Percentiles rank a stretch among this genome's conserved stretches.
Evolutionary conservation across 2,329 filamentous ascomycete species (phyloP).

Genomic region (Alternaria rosae): DNA sequence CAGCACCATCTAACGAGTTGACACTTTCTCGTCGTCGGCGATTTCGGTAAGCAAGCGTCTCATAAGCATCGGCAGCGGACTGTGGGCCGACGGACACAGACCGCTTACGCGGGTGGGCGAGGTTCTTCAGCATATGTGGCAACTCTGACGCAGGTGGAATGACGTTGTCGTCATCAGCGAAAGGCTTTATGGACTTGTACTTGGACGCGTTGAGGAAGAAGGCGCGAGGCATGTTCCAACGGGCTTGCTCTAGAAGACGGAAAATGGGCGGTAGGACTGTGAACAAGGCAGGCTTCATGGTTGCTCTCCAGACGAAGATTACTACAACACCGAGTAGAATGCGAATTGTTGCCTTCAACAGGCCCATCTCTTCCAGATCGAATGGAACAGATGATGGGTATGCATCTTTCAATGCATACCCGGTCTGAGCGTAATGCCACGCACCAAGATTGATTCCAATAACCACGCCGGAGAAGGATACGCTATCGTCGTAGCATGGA

Average conservation of each 20-base stretch:
- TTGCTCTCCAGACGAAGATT: conserved; percentile 88
- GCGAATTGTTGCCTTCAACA: conserved; percentile 68
- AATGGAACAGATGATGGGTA: conserved; percentile 70
- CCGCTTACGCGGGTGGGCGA: conserved; percentile 80
- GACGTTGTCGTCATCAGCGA: conserved; percentile 82
- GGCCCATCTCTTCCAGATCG: conserved; percentile 70
- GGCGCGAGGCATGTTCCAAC: conserved; percentile 80
- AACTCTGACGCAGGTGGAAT: conserved; percentile 90
- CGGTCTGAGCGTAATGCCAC: conserved; percentile 78
- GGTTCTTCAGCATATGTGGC: conserved; percentile 79
- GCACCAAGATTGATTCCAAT: conserved; percentile 83
- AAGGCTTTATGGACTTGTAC: conserved; percentile 81
- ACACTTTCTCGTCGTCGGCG: conserved; percentile 68
- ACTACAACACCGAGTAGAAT: conserved; percentile 81
- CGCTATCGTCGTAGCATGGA: conserved; percentile 95
- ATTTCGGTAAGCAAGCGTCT: conserved; percentile 90
- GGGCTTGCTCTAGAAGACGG: conserved; percentile 79
- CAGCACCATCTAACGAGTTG: conserved; percentile 49
- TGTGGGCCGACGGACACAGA: conserved; percentile 92
- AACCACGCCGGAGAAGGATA: conserved; percentile 89
- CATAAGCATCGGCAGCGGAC: conserved; percentile 94
- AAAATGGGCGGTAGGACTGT: conserved; percentile 84
- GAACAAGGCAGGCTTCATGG: conserved; percentile 84
- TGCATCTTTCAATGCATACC: conserved; percentile 60
- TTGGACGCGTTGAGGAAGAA: conserved; percentile 92